These are phyloP conservation scores for Corchorus olitorius DNA, from an alignment of 345 rosid species.

Conservation along the genomic window DNA sequence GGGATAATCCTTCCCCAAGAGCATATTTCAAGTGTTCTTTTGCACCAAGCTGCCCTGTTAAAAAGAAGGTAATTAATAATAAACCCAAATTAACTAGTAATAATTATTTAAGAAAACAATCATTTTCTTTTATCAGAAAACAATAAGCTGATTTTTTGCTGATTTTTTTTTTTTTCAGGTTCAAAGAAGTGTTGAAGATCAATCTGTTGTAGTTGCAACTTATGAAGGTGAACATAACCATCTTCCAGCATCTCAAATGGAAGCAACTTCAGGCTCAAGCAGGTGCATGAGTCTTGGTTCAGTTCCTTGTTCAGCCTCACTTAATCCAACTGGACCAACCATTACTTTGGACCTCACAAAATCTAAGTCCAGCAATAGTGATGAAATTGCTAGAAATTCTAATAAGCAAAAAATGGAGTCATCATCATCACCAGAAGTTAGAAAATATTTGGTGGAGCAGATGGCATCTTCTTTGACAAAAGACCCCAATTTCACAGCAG, in stretches of 20 bases:
- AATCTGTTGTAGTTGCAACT: conserved; percentile 82
- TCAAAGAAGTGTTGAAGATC: conserved; percentile 91
- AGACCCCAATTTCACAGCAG: conserved; percentile 94
- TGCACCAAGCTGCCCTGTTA: conserved; percentile 95
- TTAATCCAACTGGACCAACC: conserved; percentile 41
- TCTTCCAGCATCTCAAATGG: conserved; percentile 66
- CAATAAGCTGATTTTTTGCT: too few species aligned
- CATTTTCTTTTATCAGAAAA: too few species aligned
- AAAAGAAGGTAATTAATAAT: conserved; percentile 67
- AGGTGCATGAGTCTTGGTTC: conserved; percentile 40
- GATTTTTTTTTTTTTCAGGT: conserved; percentile 51
- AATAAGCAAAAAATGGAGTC: conserved; percentile 47
- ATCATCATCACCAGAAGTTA: conserved; percentile 47
- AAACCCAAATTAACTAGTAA: not conserved
- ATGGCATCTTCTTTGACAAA: conserved; percentile 93
- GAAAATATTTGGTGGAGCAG: conserved; percentile 78
- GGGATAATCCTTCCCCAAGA: conserved; percentile 97
- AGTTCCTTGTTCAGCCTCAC: conserved; percentile 48
- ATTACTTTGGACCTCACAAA: conserved; percentile 57
- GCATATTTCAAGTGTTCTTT: conserved; percentile 98
- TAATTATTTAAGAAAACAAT: not conserved
- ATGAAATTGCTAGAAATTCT: conserved; percentile 21
- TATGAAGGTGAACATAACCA: conserved; percentile 99
- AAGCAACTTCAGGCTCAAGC: conserved; percentile 52
- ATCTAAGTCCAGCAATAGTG: conserved; percentile 36